Percentiles rank a stretch among this genome's conserved stretches.
phyloP scores from a whole-genome alignment of 345 rosid genomes.

The Psidium guajava region DNA sequence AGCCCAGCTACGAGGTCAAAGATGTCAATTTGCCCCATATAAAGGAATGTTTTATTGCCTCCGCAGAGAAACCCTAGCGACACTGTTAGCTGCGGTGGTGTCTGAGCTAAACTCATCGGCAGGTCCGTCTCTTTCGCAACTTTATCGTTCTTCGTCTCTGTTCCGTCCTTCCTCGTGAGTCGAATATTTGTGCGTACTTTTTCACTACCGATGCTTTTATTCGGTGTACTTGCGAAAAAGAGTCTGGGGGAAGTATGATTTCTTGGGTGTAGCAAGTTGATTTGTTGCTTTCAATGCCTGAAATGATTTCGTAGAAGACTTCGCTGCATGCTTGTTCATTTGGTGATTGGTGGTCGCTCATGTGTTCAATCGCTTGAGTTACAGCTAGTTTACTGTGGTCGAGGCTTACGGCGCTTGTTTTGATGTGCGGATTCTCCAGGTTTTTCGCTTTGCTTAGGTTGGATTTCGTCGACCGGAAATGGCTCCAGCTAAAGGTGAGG shows the following conservation, averaged over 20 bases:
- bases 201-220: not conserved
- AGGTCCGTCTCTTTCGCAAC: not conserved
- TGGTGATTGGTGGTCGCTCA: not conserved
- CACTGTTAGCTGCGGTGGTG: not conserved
- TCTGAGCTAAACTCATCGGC: not conserved
- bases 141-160: not conserved
- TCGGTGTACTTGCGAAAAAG: not conserved
- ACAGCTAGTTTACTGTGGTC: not conserved
- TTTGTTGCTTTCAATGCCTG: not conserved
- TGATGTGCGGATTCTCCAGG: not conserved
- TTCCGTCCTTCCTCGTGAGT: not conserved
- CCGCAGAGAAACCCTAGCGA: not conserved
- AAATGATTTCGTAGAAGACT: not conserved
- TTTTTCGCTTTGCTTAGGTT: not conserved
- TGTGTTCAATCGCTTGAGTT: not conserved
- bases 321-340: not conserved
- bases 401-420: not conserved
- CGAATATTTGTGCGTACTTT: not conserved
- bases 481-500: not conserved
- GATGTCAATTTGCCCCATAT: not conserved
- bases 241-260: not conserved
- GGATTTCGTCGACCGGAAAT: not conserved
- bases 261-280: not conserved
- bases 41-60: fast-evolving
- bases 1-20: not conserved